Percentiles rank a stretch among this genome's conserved stretches.
Evolutionary conservation across 164 flowering plant genomes (phyloP).

Genomic region (Hamamelis virginiana): DNA sequence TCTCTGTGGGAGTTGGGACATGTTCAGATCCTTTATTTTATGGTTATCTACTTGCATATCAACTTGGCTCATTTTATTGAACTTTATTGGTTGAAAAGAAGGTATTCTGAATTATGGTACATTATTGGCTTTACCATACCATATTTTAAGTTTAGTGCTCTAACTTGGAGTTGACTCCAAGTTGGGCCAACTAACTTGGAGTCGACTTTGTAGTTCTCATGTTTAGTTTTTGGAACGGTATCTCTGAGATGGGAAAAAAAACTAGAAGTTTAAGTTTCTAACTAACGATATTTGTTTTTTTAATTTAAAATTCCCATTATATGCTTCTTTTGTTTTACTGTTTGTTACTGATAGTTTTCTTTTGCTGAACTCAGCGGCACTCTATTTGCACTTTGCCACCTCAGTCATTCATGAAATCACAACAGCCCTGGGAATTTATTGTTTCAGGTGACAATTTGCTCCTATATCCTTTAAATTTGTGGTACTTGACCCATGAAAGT

Average conservation of each 20-base stretch:
- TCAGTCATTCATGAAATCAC: constrained; percentile 91
- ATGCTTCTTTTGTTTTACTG: not conserved
- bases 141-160: not conserved
- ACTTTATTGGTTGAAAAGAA: not conserved
- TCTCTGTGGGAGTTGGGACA: no score
- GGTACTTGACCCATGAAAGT: not conserved
- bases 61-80: not conserved
- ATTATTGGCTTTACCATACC: constrained; percentile 1
- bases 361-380: constrained; percentile 40
- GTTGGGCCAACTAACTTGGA: not conserved
- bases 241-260: no score
- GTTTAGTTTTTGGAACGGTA: no score
- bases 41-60: not conserved
- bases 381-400: constrained; percentile 88
- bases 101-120: not conserved
- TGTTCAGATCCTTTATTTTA: not conserved
- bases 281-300: no score
- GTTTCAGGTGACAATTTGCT: constrained; percentile 76
- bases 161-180: no score
- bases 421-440: constrained; percentile 80
- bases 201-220: no score
- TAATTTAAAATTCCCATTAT: not conserved
- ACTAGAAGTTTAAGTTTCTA: no score
- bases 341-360: constrained; percentile 11
- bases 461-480: not conserved